A percentile compares a stretch with the other conserved stretches of the same genome.
These are phyloP conservation scores for Aspergillus incahuasiensis DNA, from an alignment of 495 filamentous ascomycete genomes.

Conservation along the genomic window DNA sequence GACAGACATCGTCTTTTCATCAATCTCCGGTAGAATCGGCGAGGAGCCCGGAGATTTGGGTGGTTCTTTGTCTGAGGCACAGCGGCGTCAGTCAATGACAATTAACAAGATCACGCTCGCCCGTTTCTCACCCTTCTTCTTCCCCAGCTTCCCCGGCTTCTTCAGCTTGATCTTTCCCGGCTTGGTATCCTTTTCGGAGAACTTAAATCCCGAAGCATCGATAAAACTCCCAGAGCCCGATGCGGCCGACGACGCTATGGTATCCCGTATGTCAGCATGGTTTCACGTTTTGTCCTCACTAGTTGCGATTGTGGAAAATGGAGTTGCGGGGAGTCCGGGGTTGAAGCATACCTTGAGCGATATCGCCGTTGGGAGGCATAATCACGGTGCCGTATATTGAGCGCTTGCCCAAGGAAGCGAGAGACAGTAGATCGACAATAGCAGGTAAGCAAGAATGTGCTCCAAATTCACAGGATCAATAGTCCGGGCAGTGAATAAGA, in stretches of 20 bases:
- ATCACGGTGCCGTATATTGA: conserved; percentile 11
- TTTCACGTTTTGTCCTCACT: not conserved
- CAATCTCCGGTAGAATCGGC: conserved; percentile 66
- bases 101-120: not conserved
- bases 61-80: conserved; percentile 15
- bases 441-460: not conserved
- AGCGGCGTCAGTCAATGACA: not conserved
- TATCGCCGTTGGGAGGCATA: conserved; percentile 40
- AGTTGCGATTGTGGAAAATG: not conserved
- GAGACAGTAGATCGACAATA: not conserved
- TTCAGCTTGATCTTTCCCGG: conserved; percentile 64
- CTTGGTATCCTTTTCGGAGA: conserved; percentile 60
- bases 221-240: conserved; percentile 36
- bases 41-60: conserved; percentile 42
- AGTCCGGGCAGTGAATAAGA: not conserved
- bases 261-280: not conserved
- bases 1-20: conserved; percentile 60
- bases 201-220: conserved; percentile 46
- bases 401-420: not conserved
- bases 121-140: conserved; percentile 38
- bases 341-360: conserved; percentile 28
- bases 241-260: conserved; percentile 14
- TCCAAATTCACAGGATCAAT: not conserved
- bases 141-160: conserved; percentile 55
- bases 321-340: not conserved